Evolutionary conservation across 495 filamentous ascomycete species (phyloP), one percentile per base, ranked within the genome.

Genomic region (Podospora fimiseda): DNA sequence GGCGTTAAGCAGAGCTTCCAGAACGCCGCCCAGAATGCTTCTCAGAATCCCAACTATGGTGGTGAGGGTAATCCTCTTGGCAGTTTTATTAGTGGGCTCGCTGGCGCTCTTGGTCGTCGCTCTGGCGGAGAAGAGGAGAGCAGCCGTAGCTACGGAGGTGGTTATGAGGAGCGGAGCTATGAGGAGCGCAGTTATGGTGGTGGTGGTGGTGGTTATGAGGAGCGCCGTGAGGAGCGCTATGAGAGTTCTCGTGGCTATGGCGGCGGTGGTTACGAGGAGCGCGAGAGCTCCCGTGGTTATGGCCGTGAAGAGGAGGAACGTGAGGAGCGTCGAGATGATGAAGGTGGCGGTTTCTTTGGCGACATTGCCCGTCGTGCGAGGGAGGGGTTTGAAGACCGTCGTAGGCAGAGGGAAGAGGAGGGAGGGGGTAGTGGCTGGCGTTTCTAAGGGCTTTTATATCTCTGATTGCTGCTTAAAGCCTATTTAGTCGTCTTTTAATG

Each of bases 31-130:
- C 51, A 60, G 21, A 55, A 53, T 43, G 52, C 60, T 44, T 44
- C 42, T 19, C 42, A 44, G 22, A 33, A 33, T 33, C 27, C 27
- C 27, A 24, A 24, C 15, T 54, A 58, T 24, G 69, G 68, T 15
- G 57, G 49, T 22, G 43, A 33, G 19, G 51, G 59, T 42, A 69
- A 70, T 4, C 69, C 71, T 16, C 57, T 78, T 19, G 72, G 72
- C 21, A 65, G 70, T 23, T 58, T 67, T 23, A 58, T 80, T 3
- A 71, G 71, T 15, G 61, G 64, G 36, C 55, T 79, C 7, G 70
- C 75, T 21, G 70, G 69, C 46, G 71, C 69, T n/a, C 57, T 80
- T 9, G 67, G 78, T 39, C 72, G 74, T 30, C 68, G 70, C 3
- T 67, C 62, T n/a, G 70, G 71, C 52, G 65, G 69, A 43, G 69